These are phyloP conservation scores for Clonostachys chloroleuca DNA, from an alignment of 2,329 filamentous ascomycete genomes.

Conservation along the genomic window DNA sequence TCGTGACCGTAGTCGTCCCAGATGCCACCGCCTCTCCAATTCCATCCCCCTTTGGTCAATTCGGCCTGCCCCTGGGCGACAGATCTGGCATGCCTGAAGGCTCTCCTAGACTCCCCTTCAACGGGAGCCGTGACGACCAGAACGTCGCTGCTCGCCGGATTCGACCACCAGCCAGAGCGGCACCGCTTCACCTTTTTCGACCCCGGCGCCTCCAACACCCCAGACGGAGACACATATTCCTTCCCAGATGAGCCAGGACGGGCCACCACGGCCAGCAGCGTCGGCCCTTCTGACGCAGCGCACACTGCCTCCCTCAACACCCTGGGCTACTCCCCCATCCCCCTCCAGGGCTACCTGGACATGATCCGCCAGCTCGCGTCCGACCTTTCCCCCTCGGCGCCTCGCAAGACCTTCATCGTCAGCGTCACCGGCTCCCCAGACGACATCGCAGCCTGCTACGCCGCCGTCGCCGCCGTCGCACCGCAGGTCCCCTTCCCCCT, in stretches of 20 bases:
- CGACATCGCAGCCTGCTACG: constrained; percentile 55
- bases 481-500: constrained; percentile 39
- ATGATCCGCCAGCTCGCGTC: constrained; percentile 45
- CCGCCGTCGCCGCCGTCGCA: constrained; percentile 34
- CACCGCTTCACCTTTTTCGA: constrained; percentile 68
- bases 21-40: constrained; percentile 8
- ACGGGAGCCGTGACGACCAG: constrained; percentile 74
- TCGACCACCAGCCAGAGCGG: constrained; percentile 51
- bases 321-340: constrained; percentile 67
- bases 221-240: constrained; percentile 4
- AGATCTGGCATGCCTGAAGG: constrained; percentile 52
- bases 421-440: constrained; percentile 63
- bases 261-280: neutral
- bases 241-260: neutral
- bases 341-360: constrained; percentile 53
- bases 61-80: constrained; percentile 76
- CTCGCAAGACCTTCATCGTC: constrained; percentile 58
- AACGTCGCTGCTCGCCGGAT: constrained; percentile 62
- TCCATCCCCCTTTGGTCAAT: constrained; percentile 67
- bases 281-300: neutral
- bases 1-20: neutral
- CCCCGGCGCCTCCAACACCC: constrained; percentile 17
- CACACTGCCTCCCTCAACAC: constrained; percentile 59
- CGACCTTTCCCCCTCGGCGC: constrained; percentile 5
- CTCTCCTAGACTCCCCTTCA: constrained; percentile 54